Conservation (phyloP, 2,329 filamentous ascomycete species). For the Clarireedia hainanense region DNA sequence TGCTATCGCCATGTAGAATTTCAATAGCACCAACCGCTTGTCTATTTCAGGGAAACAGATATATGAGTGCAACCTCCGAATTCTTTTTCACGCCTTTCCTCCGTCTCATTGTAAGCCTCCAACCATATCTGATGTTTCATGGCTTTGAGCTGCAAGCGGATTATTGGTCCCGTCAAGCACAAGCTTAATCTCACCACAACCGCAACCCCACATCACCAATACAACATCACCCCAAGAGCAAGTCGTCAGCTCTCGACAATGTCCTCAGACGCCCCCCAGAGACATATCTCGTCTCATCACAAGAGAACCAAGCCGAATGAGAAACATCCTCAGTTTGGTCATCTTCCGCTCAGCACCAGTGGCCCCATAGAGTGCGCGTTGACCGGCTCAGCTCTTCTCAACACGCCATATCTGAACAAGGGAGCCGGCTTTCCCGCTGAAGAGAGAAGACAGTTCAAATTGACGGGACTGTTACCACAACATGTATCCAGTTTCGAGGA, state of each 20-base stretch:
- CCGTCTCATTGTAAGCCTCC: neutral
- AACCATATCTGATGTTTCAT: neutral
- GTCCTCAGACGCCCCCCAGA: neutral
- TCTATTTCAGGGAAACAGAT: too few species aligned
- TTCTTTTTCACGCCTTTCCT: neutral
- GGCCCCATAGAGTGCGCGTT: constrained; percentile 44
- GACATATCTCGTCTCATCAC: constrained; percentile 17
- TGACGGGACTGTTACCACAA: constrained; percentile 65
- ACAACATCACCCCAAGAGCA: neutral
- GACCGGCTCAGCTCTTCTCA: constrained; percentile 47
- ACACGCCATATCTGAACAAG: constrained; percentile 69
- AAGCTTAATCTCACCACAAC: neutral
- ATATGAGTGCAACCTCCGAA: too few species aligned
- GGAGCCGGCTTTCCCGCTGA: constrained; percentile 67
- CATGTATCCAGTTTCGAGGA: constrained; percentile 68
- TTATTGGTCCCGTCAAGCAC: neutral
- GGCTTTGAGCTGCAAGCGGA: neutral
- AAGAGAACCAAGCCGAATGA: constrained; percentile 19
- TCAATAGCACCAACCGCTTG: too few species aligned
- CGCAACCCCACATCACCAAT: neutral
- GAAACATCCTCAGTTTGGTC: constrained; percentile 33
- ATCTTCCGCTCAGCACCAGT: constrained; percentile 40
- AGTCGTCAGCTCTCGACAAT: neutral
- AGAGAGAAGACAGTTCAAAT: constrained; percentile 61
- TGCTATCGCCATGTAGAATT: too few species aligned